These are phyloP conservation scores for Dunaliella primolecta DNA, from an alignment of 139 green algal genomes.

Conservation along the genomic window DNA sequence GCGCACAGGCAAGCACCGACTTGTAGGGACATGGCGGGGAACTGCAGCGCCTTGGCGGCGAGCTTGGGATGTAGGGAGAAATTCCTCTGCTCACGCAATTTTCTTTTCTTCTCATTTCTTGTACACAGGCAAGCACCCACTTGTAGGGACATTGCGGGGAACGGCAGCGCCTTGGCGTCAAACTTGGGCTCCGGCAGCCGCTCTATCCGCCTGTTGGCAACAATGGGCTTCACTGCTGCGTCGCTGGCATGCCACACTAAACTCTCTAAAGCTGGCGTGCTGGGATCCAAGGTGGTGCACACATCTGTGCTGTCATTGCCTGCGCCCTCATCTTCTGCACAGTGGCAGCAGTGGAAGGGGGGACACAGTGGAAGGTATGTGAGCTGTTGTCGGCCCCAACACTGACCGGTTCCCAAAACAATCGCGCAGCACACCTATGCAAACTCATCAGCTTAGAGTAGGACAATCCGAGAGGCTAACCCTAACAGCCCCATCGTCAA, in stretches of 20 bases:
- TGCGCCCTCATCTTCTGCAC: neutral
- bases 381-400: too few species aligned
- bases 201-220: constrained; percentile 85
- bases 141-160: constrained; percentile 53
- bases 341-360: neutral
- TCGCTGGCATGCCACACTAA: constrained; percentile 83
- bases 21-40: constrained; percentile 53
- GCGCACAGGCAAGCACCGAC: too few species aligned
- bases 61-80: too few species aligned
- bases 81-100: too few species aligned
- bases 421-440: too few species aligned
- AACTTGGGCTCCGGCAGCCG: constrained; percentile 62
- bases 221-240: constrained; percentile 83
- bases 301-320: neutral
- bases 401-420: too few species aligned
- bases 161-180: constrained; percentile 67
- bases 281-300: neutral
- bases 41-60: constrained; percentile 66
- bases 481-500: too few species aligned
- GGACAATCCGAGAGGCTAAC: too few species aligned
- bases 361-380: too few species aligned
- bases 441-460: too few species aligned
- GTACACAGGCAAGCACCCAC: too few species aligned
- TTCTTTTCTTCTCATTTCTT: too few species aligned
- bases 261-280: constrained; percentile 29